Evolutionary conservation across 2,329 filamentous ascomycete species (phyloP).

Genomic region (Penicillium crustosum): DNA sequence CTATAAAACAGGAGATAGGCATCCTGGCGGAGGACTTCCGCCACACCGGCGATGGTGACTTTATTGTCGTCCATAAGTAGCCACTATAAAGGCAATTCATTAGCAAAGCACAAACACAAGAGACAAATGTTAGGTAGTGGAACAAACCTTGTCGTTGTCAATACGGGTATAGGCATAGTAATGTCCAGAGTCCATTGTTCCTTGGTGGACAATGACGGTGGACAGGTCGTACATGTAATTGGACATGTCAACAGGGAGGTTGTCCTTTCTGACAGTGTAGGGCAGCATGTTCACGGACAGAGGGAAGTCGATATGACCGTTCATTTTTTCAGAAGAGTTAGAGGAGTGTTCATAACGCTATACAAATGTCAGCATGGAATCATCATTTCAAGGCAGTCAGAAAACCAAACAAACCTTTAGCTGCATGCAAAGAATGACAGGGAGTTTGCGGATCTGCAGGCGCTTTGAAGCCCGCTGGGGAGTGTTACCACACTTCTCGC

Average conservation of each 20-base stretch:
- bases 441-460: constrained; percentile 77
- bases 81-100: constrained; percentile 59
- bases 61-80: constrained; percentile 95
- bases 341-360: constrained; percentile 75
- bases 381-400: not conserved
- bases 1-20: constrained; percentile 88
- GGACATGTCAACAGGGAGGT: constrained; percentile 33
- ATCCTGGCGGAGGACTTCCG: constrained; percentile 80
- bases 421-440: constrained; percentile 87
- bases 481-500: constrained; percentile 72
- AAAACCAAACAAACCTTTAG: constrained; percentile 65
- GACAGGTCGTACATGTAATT: constrained; percentile 82
- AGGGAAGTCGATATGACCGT: constrained; percentile 82
- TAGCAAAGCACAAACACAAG: not conserved
- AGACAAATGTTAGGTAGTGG: not conserved
- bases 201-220: constrained; percentile 88
- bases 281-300: constrained; percentile 85
- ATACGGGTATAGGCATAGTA: constrained; percentile 81
- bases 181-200: constrained; percentile 88
- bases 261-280: constrained; percentile 69
- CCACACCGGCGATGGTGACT: constrained; percentile 78
- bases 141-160: constrained; percentile 67
- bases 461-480: constrained; percentile 78
- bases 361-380: constrained; percentile 10
- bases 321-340: constrained; percentile 77